Base-by-base conservation (phyloP, 2,329 filamentous ascomycete genomes). In the Diaporthe ampelina region DNA sequence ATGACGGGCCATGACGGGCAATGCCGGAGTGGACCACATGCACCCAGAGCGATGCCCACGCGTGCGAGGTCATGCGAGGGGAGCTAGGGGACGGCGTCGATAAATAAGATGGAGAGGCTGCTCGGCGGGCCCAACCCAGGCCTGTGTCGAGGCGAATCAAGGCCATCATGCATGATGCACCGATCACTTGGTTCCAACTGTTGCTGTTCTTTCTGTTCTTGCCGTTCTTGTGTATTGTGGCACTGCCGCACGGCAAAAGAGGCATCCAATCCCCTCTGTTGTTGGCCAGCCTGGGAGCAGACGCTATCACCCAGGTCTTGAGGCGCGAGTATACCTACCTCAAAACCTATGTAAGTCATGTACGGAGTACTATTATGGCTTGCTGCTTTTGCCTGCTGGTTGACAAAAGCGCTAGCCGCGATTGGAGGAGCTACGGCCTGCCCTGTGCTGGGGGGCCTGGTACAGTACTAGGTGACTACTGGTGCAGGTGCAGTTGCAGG, bases 1-100 rank as follows among this genome's bases (percentile, higher is more conserved):
- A 63, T 48, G 61, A 67, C 45, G 61, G 61, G 21, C 43, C 15
- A 48, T 45, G 61, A 52, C 61, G 61, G 61, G 61, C 63, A 54
- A 68, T 68, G 63, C 48, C 63, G 63, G 63, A 40, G 48, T 40
- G 13, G 29, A 13, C 24, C 15, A 7, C 10, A 61, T n/a, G 24
- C 37, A 45, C 3, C 5, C 58, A 11, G 40, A 8, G 17, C 10
- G 61, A 26, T 52, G 29, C 35, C 32, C 19, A 24, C 29, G 24
- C 32, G 24, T 52, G 61, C 45, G 13, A 19, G 45, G 29, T 52
- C 45, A 67, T 52, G 63, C 63, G 45, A 19, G 45, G 63, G n/a
- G 11, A 21, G 4, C 10, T 3, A 7, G 7, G n/a, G 54, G 56
- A 37, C 15, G 57, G 11, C 29, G 29, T 50, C n/a, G 26, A 65